Base-by-base conservation (phyloP, 805 yeast genomes). In the Cyberlindnera amylophila region DNA sequence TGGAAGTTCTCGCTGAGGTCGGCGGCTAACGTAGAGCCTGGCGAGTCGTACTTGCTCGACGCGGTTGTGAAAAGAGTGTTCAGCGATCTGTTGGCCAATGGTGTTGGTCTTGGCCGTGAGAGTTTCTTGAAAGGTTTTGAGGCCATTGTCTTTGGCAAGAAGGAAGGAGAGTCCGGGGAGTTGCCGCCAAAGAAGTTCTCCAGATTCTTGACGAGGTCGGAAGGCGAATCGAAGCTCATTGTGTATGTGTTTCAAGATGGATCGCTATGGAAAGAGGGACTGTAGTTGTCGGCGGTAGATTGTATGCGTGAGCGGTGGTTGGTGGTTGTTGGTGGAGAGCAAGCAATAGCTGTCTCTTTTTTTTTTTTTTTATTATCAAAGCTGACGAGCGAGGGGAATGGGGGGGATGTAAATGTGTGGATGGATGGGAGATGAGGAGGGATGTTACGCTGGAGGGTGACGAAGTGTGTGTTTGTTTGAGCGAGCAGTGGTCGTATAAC, bases 1-100 rank as follows among this genome's bases (percentile, higher is more conserved):
- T 65, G 70, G 48, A 66, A 65, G 50, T 67, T 66, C 27, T 64
- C 55, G 10, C 64, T 54, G 24, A 67, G 55, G 42, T 66, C 69
- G 23, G 66, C 70, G 4, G 69, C 67, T 19, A 67, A 49, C 1
- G 58, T 61, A 0, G 69, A 56, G 4, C 69, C 59, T 9, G 76
- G 74, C 2, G 71, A 62, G 42, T 35, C 61, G 54, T 36, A 58
- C 52, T n/a, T 61, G 42, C 14, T 58, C 47, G 40, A 51, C 44
- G 18, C 9, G 24, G 24, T 19, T 30, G 19, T 36, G 58, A 26
- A 28, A 35, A 49, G 38, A 32, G 46, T 15, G 47, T 45, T 14
- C 45, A 49, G 26, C 39, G 41, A 33, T 50, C 45, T 23, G 34
- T 24, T 15, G 35, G 36, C 21, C 27, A 37, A 40, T 12, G 52